Base-by-base conservation (phyloP, 495 filamentous ascomycete species). In the Saxispiralis lemnorum region DNA sequence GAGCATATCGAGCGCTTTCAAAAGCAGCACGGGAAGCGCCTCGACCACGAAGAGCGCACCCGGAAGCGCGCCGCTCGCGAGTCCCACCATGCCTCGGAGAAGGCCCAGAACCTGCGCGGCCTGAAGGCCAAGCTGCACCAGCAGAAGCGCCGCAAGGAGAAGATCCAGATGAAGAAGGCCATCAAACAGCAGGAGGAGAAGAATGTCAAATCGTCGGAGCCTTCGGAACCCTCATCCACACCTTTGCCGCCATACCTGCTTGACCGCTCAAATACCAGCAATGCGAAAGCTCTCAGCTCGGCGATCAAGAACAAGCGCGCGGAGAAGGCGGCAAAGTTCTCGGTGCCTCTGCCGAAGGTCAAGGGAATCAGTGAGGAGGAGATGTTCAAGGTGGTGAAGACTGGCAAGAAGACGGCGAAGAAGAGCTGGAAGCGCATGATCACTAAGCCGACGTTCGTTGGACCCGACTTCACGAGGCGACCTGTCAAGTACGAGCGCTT, bases 151-250 rank as follows among this genome's bases (percentile, higher is more conserved):
- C 83, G 86, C 64, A 73, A 80, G 56, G 83, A 96, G 66, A 99
- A 99, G 79, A 96, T 99, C 61, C 87, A 95, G 75, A 88, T 97
- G 82, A 81, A 82, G 63, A 95, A 97, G 74, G 69, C 76, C 55
- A 93, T 97, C 73, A 81, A 79, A 62, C 78, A 80, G 45, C 81
- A 88, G 66, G 89, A 97, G 60, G 82, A 95, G 69, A 79, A 82
- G 62, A 92, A 92, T 56, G 77, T 96, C 69, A 92, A 94, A 64
- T 79, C 82, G n/a, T 68, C 75, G n/a, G 72, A 75, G n/a, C 73
- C 77, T 51, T 64, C 74, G 44, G 77, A 81, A 62, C 78, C 82
- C 16, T 76, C 76, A 48, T 59, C 65, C 35, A 79, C 78, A 28
- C 78, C 87, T 35, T 60, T 93, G 44, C 87, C 87, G 21, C 71